These are phyloP conservation scores for Hirsutella rhossiliensis DNA, from an alignment of 2,329 filamentous ascomycete species.

Conservation along the genomic window DNA sequence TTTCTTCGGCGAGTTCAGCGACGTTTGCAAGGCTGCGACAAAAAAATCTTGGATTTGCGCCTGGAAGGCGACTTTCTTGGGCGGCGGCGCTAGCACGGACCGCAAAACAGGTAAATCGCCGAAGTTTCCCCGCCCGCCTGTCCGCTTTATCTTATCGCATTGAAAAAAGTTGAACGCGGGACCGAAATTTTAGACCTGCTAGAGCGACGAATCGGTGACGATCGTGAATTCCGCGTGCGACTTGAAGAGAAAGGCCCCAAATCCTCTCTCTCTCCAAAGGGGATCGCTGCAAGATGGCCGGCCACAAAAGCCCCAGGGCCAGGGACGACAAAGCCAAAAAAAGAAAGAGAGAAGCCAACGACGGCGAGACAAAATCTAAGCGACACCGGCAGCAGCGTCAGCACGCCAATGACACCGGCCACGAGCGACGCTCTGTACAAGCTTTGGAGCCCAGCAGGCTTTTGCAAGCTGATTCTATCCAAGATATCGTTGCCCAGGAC, in stretches of 20 bases:
- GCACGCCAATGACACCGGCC: constrained; percentile 14
- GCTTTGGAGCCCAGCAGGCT: constrained; percentile 3
- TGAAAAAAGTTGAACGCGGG: constrained; percentile 26
- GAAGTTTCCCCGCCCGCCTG: constrained; percentile 16
- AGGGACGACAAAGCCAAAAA: constrained; percentile 29
- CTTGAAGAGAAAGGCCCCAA: not conserved
- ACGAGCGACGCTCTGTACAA: not conserved
- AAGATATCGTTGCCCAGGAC: constrained; percentile 10
- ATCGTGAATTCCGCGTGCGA: too few relatives aligned
- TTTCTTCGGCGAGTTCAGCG: constrained; percentile 21
- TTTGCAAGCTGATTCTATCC: constrained; percentile 2
- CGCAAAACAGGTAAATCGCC: constrained; percentile 8
- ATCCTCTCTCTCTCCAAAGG: not conserved
- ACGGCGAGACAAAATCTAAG: constrained; percentile 28
- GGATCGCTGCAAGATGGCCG: constrained; percentile 20
- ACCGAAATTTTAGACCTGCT: constrained; percentile 22
- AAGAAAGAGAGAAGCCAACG: constrained; percentile 32
- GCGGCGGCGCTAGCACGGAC: not conserved
- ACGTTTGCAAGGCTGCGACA: not conserved
- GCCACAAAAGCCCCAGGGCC: constrained; percentile 16
- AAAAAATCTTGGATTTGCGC: not conserved
- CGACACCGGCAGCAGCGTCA: constrained; percentile 21
- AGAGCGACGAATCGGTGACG: not conserved
- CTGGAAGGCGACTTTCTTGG: not conserved
- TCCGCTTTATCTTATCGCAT: constrained; percentile 27